A percentile compares a stretch with the other conserved stretches of the same genome.
Conservation (phyloP, 2,329 filamentous ascomycete species). For the Colletotrichum chrysophilum region DNA sequence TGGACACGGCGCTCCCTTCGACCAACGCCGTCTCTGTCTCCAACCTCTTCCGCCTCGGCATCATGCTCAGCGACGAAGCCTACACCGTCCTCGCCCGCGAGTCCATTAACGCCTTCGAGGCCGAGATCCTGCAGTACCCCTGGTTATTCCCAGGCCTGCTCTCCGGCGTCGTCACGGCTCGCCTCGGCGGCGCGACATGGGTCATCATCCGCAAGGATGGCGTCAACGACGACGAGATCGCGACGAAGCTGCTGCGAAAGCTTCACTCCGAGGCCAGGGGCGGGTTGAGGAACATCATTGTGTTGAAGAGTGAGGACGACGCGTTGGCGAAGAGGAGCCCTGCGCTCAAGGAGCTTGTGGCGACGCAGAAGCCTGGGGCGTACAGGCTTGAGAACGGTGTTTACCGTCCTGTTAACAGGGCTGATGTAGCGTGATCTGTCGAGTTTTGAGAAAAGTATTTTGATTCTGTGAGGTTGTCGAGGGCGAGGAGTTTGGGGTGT, state of each 20-base stretch:
- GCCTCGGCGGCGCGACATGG: conserved; percentile 66
- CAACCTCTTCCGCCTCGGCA: conserved; percentile 83
- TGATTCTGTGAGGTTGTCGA: neutral
- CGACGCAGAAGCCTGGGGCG: conserved; percentile 11
- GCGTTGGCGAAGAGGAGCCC: conserved; percentile 28
- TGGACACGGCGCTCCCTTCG: conserved; percentile 90
- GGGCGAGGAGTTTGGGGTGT: neutral
- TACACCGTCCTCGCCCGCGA: conserved; percentile 72
- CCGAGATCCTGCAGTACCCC: conserved; percentile 90
- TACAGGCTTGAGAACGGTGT: conserved; percentile 26
- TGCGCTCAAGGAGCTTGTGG: conserved; percentile 22
- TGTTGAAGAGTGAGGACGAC: conserved; percentile 16
- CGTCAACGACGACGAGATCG: conserved; percentile 6
- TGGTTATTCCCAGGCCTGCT: conserved; percentile 89
- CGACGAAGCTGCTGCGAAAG: conserved; percentile 18
- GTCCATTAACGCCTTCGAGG: conserved; percentile 85
- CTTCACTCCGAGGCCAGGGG: conserved; percentile 30
- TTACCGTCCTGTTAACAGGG: conserved; percentile 22
- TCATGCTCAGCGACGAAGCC: conserved; percentile 67
- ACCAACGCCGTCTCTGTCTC: conserved; percentile 86
- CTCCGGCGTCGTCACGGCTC: conserved; percentile 74
- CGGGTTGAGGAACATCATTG: conserved; percentile 31
- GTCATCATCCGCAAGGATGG: conserved; percentile 25
- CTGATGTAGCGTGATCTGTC: conserved; percentile 16
- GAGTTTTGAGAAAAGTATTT: neutral